Evolutionary conservation across 2,329 filamentous ascomycete genomes (phyloP).

Genomic region (Diplodia seriata): DNA sequence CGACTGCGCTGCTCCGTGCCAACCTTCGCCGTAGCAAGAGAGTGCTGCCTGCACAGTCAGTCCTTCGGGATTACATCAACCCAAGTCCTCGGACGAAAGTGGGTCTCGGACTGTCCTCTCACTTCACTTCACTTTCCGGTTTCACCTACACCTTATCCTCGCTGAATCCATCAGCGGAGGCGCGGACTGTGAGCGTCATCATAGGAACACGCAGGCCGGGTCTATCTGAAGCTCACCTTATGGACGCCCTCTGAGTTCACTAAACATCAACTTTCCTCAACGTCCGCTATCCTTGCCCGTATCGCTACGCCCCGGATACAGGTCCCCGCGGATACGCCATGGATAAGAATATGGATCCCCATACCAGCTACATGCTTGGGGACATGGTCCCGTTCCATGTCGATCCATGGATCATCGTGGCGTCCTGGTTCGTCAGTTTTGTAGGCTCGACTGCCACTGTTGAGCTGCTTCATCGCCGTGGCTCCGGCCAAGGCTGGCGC

Average conservation of each 20-base stretch:
- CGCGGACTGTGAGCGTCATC: neutral
- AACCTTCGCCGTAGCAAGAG: neutral
- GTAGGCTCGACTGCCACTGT: conserved; percentile 79
- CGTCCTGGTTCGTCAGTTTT: conserved; percentile 74
- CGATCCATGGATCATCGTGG: conserved; percentile 61
- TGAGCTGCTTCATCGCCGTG: conserved; percentile 80
- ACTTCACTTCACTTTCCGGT: neutral
- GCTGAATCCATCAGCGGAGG: neutral
- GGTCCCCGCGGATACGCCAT: neutral
- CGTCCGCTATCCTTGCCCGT: neutral
- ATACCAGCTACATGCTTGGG: conserved; percentile 43
- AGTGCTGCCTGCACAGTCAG: neutral
- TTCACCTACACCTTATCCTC: neutral
- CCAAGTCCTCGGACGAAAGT: neutral
- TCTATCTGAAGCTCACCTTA: neutral
- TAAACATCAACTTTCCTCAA: neutral
- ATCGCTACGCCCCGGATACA: neutral
- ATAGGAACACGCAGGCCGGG: neutral
- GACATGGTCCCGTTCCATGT: conserved; percentile 51
- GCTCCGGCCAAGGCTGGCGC: conserved; percentile 69
- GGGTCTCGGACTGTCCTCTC: neutral
- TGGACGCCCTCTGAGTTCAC: conserved; percentile 1
- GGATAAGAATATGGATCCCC: neutral
- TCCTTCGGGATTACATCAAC: neutral
- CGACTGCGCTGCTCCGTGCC: neutral